Base-by-base conservation (phyloP, 208 protist genomes). In the Trichomonas vaginalis region DNA sequence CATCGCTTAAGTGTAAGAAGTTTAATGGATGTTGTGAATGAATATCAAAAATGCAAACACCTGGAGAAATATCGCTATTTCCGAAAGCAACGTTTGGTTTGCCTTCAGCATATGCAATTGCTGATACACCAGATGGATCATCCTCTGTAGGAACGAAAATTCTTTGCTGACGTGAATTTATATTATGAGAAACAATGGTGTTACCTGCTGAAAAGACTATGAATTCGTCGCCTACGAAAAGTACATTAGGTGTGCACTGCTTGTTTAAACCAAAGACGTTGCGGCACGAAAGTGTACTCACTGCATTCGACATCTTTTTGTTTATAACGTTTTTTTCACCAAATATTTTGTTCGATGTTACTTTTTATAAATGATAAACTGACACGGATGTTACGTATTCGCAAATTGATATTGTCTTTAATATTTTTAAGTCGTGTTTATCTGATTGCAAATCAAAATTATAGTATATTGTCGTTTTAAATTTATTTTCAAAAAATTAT, bases 1-100 rank as follows among this genome's bases (percentile, higher is more conserved):
- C 92, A 15, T 51, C 49, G 32, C 51, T 40, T 21, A 92, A 32
- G 35, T 92, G 86, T 32, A 92, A 51, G 45, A 92, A 92, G 45
- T 92, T 92, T 3, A 42, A 23, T 35, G 86, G 86, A 39, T 51
- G 86, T 45, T 48, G 42, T 39, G 86, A 48, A 92, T 92, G 86
- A 51, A 92, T 92, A 92, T 92, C 86, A 32, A 92, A 92, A 39
- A 92, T 92, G n/a, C 86, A 95, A 95, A 80, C 42, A 42, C 40
- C 37, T 39, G 92, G 51, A 42, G 10, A 21, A 35, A 45, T 39
- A 17, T 35, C 61, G 61, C 27, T 80, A 95, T 95, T 37, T 79
- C 47, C 92, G 61, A 95, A 95, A 46, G 92, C 49, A 45, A 61
- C 92, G 14, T 95, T 95, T 0, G 51, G 47, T 70, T 79, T 79